These are phyloP conservation scores for Reutealis trisperma DNA, from an alignment of 345 rosid genomes.

Conservation along the genomic window DNA sequence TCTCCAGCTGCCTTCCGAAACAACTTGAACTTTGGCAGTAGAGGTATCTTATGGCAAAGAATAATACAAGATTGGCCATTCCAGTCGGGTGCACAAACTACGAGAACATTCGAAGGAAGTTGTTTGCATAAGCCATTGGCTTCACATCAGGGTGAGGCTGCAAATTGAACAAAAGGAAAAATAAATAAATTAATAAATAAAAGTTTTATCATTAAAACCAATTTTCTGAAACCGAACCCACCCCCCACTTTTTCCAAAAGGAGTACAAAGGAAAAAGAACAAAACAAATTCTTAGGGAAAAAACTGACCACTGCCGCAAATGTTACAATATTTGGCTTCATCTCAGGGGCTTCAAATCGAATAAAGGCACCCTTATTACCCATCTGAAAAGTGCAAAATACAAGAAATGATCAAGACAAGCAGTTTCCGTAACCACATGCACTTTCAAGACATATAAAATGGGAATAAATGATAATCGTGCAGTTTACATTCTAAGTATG, in stretches of 20 bases:
- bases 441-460: neutral
- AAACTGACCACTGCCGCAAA: constrained; percentile 94
- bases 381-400: constrained; percentile 62
- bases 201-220: neutral
- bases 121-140: constrained; percentile 98
- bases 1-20: constrained; percentile 2
- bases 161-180: constrained; percentile 17
- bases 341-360: constrained; percentile 82
- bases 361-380: constrained; percentile 98
- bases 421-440: neutral
- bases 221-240: too few relatives aligned
- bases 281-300: neutral
- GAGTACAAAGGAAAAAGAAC: neutral
- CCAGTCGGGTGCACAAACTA: constrained; percentile 2
- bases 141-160: constrained; percentile 97
- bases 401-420: neutral
- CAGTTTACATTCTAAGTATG: neutral
- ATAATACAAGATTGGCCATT: constrained; percentile 7
- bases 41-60: constrained; percentile 11
- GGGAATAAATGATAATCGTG: neutral
- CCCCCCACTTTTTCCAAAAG: neutral
- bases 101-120: constrained; percentile 45
- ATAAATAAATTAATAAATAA: neutral
- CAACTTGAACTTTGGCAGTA: constrained; percentile 4
- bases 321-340: constrained; percentile 90